A percentile compares a stretch with the other conserved stretches of the same genome.
These are phyloP conservation scores for Trichoderma endophyticum DNA, from an alignment of 2,329 filamentous ascomycete species.

Conservation along the genomic window DNA sequence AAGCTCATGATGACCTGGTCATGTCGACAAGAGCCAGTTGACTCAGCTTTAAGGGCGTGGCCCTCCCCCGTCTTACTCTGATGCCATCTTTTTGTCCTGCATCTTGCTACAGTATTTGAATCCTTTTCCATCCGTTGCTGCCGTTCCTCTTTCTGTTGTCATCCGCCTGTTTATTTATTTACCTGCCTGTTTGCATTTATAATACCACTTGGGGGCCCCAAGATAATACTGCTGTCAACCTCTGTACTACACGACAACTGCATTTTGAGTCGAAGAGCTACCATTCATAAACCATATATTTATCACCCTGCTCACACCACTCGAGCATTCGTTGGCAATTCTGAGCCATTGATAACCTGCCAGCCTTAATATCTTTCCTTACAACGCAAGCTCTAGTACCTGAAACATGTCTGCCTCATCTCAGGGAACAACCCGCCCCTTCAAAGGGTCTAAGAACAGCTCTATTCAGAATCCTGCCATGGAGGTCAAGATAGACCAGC, in stretches of 20 bases:
- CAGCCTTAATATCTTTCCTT: neutral
- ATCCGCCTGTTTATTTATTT: neutral
- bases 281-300: neutral
- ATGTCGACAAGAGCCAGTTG: slow-evolving; percentile 4
- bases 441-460: slow-evolving; percentile 12
- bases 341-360: neutral
- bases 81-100: neutral
- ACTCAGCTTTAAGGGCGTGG: slow-evolving; percentile 16
- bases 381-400: neutral
- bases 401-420: slow-evolving; percentile 26
- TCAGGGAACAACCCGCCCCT: slow-evolving; percentile 20
- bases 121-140: neutral
- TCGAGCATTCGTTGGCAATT: neutral
- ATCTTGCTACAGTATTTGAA: neutral
- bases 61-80: neutral
- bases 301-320: neutral
- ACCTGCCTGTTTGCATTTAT: neutral
- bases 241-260: neutral
- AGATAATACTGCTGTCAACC: neutral
- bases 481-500: slow-evolving; percentile 49
- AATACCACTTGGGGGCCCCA: neutral
- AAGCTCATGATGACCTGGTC: slow-evolving; percentile 9
- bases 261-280: neutral
- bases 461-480: slow-evolving; percentile 38
- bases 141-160: neutral